phyloP scores from a whole-genome alignment of 306 rosid species.

The Castanopsis chinensis region DNA sequence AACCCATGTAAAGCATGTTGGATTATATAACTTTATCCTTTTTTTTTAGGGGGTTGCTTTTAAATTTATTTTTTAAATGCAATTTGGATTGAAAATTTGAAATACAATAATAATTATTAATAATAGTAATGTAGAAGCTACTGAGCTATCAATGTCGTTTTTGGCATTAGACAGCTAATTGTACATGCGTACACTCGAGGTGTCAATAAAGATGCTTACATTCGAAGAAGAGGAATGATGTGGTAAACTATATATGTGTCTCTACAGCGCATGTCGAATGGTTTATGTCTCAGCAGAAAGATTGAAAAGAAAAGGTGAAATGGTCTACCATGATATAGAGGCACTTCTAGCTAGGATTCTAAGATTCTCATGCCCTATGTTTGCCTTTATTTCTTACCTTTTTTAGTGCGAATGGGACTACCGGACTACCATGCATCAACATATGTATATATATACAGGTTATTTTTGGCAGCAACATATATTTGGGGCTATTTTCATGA shows the following conservation, averaged over 20 bases:
- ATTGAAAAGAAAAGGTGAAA: no score
- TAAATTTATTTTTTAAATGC: no score
- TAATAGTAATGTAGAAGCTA: neutral
- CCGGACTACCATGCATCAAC: no score
- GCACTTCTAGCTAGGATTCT: neutral
- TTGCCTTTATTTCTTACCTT: no score
- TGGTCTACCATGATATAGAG: neutral
- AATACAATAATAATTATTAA: neutral
- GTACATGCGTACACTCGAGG: constrained; percentile 1
- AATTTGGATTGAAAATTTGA: neutral
- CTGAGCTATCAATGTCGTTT: neutral
- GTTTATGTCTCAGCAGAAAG: neutral
- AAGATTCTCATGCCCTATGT: no score
- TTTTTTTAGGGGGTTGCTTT: no score
- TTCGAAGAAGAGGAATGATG: constrained; percentile 19
- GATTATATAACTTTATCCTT: no score
- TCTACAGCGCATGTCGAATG: neutral
- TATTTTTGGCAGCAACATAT: no score
- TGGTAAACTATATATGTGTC: neutral
- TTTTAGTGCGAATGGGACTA: no score
- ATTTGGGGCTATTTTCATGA: no score
- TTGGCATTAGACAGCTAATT: neutral
- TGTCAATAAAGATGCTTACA: constrained; percentile 10
- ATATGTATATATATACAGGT: no score
- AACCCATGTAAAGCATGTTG: no score